phyloP scores from a whole-genome alignment of 2,329 filamentous ascomycete species.

The Nothophoma quercina region DNA sequence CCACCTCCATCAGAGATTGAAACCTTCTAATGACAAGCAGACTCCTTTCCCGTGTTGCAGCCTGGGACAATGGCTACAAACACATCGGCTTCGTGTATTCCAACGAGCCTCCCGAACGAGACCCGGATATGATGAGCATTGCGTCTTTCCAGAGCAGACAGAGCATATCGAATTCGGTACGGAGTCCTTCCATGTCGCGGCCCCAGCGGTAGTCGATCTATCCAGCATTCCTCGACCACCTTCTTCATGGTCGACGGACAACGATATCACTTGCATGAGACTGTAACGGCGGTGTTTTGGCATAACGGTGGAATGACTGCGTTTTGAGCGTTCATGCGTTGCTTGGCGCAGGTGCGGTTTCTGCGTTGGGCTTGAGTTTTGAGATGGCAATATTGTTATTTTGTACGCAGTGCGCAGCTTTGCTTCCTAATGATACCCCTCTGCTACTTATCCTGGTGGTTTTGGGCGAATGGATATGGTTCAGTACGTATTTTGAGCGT shows the following conservation, averaged over 20 bases:
- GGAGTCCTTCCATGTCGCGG: conserved; percentile 11
- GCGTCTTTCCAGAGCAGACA: conserved; percentile 18
- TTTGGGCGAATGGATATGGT: conserved; percentile 3
- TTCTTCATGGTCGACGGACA: background rate
- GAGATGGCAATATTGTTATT: too few species aligned
- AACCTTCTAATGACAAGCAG: conserved; percentile 35
- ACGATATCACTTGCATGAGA: conserved; percentile 16
- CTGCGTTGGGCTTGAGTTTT: background rate
- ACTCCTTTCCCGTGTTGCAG: conserved; percentile 43
- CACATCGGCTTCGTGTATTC: conserved; percentile 22
- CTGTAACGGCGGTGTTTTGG: conserved; percentile 18
- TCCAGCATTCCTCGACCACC: background rate
- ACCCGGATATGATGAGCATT: conserved; percentile 24
- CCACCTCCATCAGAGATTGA: background rate
- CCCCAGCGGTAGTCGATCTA: conserved; percentile 13
- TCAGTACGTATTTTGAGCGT: background rate
- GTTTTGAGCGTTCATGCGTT: conserved; percentile 19
- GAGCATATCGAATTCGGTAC: conserved; percentile 15
- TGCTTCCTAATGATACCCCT: conserved; percentile 20
- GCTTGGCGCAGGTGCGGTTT: conserved; percentile 8
- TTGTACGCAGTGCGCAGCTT: too few species aligned
- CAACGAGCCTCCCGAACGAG: conserved; percentile 22
- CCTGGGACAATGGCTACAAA: conserved; percentile 47
- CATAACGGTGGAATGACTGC: conserved; percentile 13
- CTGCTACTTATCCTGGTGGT: conserved; percentile 19